These are phyloP conservation scores for Polytrichum commune DNA, from an alignment of 225 moss, liverwort and hornwort genomes.

Conservation along the genomic window DNA sequence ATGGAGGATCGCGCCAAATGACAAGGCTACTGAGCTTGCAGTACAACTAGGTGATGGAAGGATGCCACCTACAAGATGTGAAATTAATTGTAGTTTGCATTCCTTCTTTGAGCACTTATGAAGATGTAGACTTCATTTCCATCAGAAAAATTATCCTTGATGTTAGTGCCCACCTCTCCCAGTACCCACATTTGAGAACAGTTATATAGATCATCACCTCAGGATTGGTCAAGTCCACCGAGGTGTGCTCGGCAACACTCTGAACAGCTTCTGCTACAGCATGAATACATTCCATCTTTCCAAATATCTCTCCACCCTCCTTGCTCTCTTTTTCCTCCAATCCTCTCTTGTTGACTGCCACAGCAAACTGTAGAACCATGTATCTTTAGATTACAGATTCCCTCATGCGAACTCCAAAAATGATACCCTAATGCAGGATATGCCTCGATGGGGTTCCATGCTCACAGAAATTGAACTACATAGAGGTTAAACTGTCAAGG, in stretches of 20 bases:
- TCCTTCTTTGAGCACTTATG: too few species aligned
- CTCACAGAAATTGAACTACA: background rate
- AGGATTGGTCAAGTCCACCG: slow-evolving; percentile 75
- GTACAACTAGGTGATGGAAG: too few species aligned
- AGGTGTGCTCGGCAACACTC: slow-evolving; percentile 32
- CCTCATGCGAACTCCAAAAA: background rate
- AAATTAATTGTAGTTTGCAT: too few species aligned
- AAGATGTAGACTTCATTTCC: background rate
- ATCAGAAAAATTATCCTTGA: background rate
- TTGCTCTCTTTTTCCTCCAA: slow-evolving; percentile 34
- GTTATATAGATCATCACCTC: slow-evolving; percentile 36
- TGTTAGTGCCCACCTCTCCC: background rate
- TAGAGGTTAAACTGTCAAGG: background rate
- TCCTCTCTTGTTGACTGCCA: slow-evolving; percentile 85
- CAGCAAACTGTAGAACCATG: slow-evolving; percentile 61
- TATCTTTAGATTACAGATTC: background rate
- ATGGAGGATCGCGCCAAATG: too few species aligned
- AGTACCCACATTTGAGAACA: background rate
- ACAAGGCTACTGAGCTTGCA: too few species aligned
- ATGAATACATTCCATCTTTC: slow-evolving; percentile 71
- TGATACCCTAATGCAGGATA: background rate
- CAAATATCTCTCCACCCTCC: slow-evolving; percentile 25
- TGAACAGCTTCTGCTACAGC: slow-evolving; percentile 63
- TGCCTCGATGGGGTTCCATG: background rate
- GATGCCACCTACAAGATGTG: too few species aligned